Evolutionary conservation across 768 basidiomycete species (phyloP).

Genomic region (Termitomyces sp.): DNA sequence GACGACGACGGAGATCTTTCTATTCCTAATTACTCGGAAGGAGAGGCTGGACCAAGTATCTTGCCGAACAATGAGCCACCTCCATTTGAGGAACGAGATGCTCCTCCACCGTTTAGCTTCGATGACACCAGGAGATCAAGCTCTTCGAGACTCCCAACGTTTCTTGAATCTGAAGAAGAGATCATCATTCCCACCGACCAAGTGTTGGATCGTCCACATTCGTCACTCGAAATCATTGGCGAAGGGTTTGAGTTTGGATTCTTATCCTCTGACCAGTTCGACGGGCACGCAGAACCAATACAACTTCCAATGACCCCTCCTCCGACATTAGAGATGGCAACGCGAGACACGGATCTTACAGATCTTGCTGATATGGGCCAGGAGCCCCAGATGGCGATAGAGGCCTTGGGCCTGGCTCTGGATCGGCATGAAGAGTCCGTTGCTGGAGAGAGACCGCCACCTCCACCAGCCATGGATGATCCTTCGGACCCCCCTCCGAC

Average conservation of each 20-base stretch:
- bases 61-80: constrained; percentile 63
- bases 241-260: constrained; percentile 83
- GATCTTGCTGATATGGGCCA: constrained; percentile 48
- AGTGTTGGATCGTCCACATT: constrained; percentile 25
- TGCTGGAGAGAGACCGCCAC: constrained; percentile 45
- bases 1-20: constrained; percentile 64
- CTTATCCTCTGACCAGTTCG: constrained; percentile 63
- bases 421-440: constrained; percentile 41
- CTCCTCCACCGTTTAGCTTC: constrained; percentile 68
- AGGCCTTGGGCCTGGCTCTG: constrained; percentile 52
- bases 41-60: constrained; percentile 73
- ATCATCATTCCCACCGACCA: constrained; percentile 55
- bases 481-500: constrained; percentile 86
- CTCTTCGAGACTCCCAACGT: constrained; percentile 59
- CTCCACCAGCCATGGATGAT: constrained; percentile 80
- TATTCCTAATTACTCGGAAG: constrained; percentile 62
- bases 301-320: constrained; percentile 64
- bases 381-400: constrained; percentile 47
- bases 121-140: constrained; percentile 54
- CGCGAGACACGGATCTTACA: constrained; percentile 64
- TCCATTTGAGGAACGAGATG: constrained; percentile 80
- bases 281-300: constrained; percentile 70
- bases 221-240: constrained; percentile 43
- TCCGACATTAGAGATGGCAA: constrained; percentile 70
- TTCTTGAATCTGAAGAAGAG: constrained; percentile 76